Evolutionary conservation across 2,329 filamentous ascomycete genomes (phyloP), one percentile per base, ranked within the genome.

Genomic region (Fusarium penzigii): DNA sequence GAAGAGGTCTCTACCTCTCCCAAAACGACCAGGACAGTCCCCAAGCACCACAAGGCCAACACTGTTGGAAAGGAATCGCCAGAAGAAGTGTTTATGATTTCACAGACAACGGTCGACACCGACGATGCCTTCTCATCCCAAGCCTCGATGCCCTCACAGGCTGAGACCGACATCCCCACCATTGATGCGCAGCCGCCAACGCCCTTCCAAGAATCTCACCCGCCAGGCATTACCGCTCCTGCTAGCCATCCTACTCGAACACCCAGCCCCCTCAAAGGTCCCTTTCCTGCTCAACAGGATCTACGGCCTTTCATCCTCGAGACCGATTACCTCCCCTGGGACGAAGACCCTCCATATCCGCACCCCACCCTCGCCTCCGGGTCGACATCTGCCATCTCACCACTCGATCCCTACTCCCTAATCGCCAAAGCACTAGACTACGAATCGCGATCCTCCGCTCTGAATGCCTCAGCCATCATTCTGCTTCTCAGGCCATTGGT

Each of bases 381-480:
- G 0, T 55, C 29, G 34, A 67, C 41, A 2, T 54, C 63, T 2
- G 38, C 46, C 11, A 45, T 60, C 3, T 65, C 66, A 0, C 79
- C 83, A 0, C 75, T 87, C 2, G 75, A 86, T 43, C 83, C 84
- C 0, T 80, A 82, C 46, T 70, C 75, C 1, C 71, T 86, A 9
- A 68, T 87, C 8, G 70, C 74, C 12, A 76, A 81, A 5, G 78
- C 81, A 0, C 71, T 87, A 1, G 71, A 75, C 6, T 86, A 83
- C 51, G 84, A 87, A 62, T 75, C 75, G 6, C 76, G 74, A 43
- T 78, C 76, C 2, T 85, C 82, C 0, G 77, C 81, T 2, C 72
- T 86, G 20, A 82, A 83, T 55, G 82, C 84, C 1, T 79, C 84
- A 0, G 80, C 82, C 29, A 86, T 87, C 59, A 67, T 87, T 6